Conservation (phyloP, 306 rosid genomes). For the Rubus idaeus region DNA sequence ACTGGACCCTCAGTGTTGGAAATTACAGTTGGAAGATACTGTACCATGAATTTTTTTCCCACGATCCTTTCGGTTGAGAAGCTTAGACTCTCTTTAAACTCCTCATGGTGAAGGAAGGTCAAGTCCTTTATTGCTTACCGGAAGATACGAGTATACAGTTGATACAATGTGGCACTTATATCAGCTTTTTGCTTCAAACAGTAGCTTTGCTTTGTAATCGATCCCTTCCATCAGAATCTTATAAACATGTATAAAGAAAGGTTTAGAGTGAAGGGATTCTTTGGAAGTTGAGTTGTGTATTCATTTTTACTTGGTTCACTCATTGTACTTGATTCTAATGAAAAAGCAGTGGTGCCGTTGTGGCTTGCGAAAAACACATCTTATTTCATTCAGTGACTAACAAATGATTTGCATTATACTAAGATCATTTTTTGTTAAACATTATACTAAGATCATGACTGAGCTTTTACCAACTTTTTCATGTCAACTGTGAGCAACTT, state of each 20-base stretch:
- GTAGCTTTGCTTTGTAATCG: background rate
- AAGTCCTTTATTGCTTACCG: background rate
- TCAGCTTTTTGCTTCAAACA: background rate
- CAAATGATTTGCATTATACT: background rate
- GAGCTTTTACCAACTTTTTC: background rate
- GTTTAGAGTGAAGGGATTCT: background rate
- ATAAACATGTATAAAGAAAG: background rate
- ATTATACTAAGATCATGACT: background rate
- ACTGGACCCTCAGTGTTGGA: slow-evolving; percentile 91
- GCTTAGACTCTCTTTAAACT: background rate
- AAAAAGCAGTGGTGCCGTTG: background rate
- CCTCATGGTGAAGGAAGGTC: background rate
- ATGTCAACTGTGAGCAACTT: no score
- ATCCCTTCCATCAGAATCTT: background rate
- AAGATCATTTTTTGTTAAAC: no score
- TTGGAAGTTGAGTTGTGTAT: background rate
- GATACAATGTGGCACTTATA: background rate
- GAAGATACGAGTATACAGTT: background rate
- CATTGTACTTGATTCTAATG: background rate
- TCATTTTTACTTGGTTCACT: background rate
- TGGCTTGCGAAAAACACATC: background rate
- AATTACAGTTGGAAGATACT: slow-evolving; percentile 66
- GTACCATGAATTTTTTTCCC: slow-evolving; percentile 17
- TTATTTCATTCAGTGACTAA: background rate
- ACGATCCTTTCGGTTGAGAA: background rate